These are phyloP conservation scores for Albugo laibachii DNA, from an alignment of 352 stramenopile species.

Conservation along the genomic window DNA sequence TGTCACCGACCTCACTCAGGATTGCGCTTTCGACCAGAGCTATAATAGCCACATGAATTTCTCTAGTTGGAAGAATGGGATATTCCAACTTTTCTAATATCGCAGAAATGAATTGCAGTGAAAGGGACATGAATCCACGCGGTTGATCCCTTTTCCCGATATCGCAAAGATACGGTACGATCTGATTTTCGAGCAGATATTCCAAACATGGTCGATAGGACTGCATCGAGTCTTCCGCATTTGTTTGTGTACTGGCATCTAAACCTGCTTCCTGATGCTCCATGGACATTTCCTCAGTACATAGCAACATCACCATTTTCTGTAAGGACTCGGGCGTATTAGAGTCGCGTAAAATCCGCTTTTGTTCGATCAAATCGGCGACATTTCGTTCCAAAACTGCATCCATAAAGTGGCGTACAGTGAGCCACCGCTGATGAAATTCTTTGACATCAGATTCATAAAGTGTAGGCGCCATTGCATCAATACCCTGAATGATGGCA, in stretches of 20 bases:
- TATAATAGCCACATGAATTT: conserved; percentile 64
- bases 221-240: conserved; percentile 7
- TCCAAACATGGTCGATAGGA: conserved; percentile 43
- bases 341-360: background rate
- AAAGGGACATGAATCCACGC: conserved; percentile 66
- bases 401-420: conserved; percentile 54
- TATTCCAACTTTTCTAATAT: conserved; percentile 57
- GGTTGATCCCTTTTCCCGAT: conserved; percentile 44
- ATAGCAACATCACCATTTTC: conserved; percentile 74
- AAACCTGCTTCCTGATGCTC: conserved; percentile 43
- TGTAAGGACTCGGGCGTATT: conserved; percentile 39
- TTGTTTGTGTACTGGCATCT: conserved; percentile 12
- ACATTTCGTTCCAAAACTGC: conserved; percentile 41
- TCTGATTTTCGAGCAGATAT: conserved; percentile 68
- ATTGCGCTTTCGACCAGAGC: conserved; percentile 61
- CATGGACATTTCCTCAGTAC: conserved; percentile 50
- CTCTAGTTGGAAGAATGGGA: conserved; percentile 54
- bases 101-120: conserved; percentile 63
- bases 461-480: conserved; percentile 57
- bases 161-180: conserved; percentile 62
- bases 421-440: conserved; percentile 73
- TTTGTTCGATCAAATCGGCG: conserved; percentile 28
- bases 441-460: conserved; percentile 70
- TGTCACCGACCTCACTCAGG: conserved; percentile 61
- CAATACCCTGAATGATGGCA: conserved; percentile 45